phyloP scores from a whole-genome alignment of 148 eudicot species.

The Silene uniflora region DNA sequence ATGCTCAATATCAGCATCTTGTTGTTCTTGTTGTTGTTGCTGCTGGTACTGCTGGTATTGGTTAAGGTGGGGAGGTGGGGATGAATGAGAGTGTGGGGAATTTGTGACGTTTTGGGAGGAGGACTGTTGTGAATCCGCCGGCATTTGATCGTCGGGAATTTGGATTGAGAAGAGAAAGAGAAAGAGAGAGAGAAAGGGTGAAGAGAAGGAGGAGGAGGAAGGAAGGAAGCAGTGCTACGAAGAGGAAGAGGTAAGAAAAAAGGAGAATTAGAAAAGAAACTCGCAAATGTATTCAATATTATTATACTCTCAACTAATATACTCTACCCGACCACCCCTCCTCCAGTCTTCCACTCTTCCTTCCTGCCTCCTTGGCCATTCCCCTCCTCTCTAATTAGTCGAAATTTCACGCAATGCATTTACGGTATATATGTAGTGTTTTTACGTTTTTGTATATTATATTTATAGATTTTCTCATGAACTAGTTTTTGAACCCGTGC shows the following conservation, averaged over 20 bases:
- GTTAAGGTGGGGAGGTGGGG: not conserved
- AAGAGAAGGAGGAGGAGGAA: conserved; percentile 16
- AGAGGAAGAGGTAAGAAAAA: not conserved
- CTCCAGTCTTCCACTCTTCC: too few relatives aligned
- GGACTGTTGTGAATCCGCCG: conserved; percentile 22
- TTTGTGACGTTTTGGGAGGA: conserved; percentile 10
- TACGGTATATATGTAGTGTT: too few relatives aligned
- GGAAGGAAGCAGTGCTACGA: not conserved
- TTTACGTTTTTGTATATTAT: too few relatives aligned
- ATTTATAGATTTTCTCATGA: too few relatives aligned
- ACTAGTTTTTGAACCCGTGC: too few relatives aligned
- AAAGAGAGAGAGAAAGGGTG: conserved; percentile 12
- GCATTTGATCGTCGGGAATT: conserved; percentile 25
- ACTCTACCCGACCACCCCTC: too few relatives aligned
- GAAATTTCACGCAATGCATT: too few relatives aligned
- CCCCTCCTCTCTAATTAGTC: too few relatives aligned
- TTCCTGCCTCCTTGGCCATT: too few relatives aligned
- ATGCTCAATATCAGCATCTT: not conserved
- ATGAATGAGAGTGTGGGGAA: conserved; percentile 7
- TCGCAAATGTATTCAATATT: not conserved
- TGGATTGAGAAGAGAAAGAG: conserved; percentile 10
- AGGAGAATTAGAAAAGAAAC: not conserved
- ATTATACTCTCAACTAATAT: too few relatives aligned
- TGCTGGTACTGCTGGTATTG: not conserved
- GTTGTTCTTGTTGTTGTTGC: not conserved